Percentiles rank a stretch among this genome's conserved stretches.
Conservation (phyloP, 2,329 filamentous ascomycete genomes). For the Xylariaceae sp. region DNA sequence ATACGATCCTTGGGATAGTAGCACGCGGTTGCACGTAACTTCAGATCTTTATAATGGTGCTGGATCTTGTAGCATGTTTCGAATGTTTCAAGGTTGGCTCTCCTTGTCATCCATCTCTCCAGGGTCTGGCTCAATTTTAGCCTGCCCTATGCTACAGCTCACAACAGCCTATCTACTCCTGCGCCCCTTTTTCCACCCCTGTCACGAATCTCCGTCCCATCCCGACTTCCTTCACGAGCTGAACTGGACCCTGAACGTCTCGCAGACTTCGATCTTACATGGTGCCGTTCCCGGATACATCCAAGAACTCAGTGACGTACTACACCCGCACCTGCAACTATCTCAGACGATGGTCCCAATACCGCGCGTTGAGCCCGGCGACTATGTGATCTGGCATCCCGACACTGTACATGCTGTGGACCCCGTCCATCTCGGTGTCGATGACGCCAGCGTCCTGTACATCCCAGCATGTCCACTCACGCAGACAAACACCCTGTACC, state of each 20-base stretch:
- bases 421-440: constrained; percentile 28
- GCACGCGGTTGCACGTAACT: constrained; percentile 61
- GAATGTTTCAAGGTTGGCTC: constrained; percentile 90
- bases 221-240: constrained; percentile 43
- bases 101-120: constrained; percentile 68
- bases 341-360: constrained; percentile 65
- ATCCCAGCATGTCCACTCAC: constrained; percentile 83
- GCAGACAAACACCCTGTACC: constrained; percentile 66
- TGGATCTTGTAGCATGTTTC: constrained; percentile 77
- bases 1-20: constrained; percentile 79
- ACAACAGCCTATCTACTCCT: constrained; percentile 78
- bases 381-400: constrained; percentile 81
- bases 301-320: constrained; percentile 60
- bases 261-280: constrained; percentile 57
- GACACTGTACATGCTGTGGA: constrained; percentile 79
- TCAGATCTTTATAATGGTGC: constrained; percentile 78
- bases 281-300: constrained; percentile 64
- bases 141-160: constrained; percentile 72
- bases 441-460: constrained; percentile 56
- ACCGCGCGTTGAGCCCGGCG: constrained; percentile 63
- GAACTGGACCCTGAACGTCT: constrained; percentile 54
- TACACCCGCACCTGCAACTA: constrained; percentile 68
- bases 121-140: constrained; percentile 56
- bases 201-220: constrained; percentile 34
- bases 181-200: constrained; percentile 72